phyloP scores from a whole-genome alignment of 345 rosid species.

The Microcos paniculata region DNA sequence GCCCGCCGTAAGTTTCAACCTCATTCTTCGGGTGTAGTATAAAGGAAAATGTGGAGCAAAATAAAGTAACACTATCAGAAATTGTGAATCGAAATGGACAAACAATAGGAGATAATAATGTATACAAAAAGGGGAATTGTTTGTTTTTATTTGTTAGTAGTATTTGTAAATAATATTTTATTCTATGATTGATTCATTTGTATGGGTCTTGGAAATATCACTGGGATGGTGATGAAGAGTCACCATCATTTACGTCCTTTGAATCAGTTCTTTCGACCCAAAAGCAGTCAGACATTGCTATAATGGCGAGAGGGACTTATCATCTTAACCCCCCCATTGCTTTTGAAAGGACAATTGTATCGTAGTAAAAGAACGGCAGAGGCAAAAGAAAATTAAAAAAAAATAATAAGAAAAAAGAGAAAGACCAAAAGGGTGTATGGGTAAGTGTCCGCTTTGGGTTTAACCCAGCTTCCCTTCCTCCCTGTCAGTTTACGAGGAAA shows the following conservation, averaged over 20 bases:
- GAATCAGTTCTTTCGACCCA: conserved; percentile 53
- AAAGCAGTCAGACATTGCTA: conserved; percentile 65
- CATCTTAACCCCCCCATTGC: conserved; percentile 33
- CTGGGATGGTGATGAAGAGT: conserved; percentile 59
- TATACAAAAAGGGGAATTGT: conserved; percentile 11
- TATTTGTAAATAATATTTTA: too few relatives aligned
- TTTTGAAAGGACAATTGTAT: conserved; percentile 22
- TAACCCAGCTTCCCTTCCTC: background rate
- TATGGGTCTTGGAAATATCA: conserved; percentile 41
- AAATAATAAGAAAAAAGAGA: background rate
- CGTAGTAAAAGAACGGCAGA: too few relatives aligned
- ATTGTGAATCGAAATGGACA: too few relatives aligned
- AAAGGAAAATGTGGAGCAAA: too few relatives aligned
- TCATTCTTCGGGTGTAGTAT: too few relatives aligned
- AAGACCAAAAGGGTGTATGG: background rate
- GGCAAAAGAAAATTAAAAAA: too few relatives aligned
- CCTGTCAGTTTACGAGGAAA: conserved; percentile 27
- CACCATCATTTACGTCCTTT: conserved; percentile 55
- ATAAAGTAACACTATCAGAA: too few relatives aligned
- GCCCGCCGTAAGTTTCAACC: too few relatives aligned
- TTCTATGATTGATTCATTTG: too few relatives aligned
- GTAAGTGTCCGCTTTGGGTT: conserved; percentile 15
- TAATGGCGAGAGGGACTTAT: conserved; percentile 81
- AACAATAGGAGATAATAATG: background rate
- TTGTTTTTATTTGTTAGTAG: background rate